Evolutionary conservation across 1,284 basidiomycete genomes (phyloP).

Genomic region (Puccinia novopanici): DNA sequence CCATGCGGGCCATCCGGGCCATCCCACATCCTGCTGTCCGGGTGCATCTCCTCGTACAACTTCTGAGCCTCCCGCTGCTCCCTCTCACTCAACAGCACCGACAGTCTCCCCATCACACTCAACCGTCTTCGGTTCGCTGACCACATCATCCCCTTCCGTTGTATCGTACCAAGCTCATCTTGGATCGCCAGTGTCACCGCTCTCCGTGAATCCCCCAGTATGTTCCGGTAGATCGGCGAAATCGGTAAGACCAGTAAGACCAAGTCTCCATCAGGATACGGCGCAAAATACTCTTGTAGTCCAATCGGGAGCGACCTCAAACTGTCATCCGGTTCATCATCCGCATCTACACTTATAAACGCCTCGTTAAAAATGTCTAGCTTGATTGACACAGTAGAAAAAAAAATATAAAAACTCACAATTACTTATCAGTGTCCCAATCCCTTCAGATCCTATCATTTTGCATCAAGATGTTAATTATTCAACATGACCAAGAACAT

Average conservation of each 20-base stretch:
- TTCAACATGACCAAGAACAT: background rate
- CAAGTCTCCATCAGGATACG: constrained; percentile 46
- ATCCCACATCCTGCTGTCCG: constrained; percentile 37
- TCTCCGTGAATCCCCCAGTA: background rate
- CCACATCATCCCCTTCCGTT: constrained; percentile 21
- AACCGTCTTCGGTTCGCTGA: constrained; percentile 36
- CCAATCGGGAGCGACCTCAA: constrained; percentile 24
- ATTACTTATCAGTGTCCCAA: constrained; percentile 42
- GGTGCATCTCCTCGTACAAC: constrained; percentile 39
- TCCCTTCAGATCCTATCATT: constrained; percentile 38
- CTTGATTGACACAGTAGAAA: background rate
- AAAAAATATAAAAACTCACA: constrained; percentile 13
- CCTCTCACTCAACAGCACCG: background rate
- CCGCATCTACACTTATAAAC: background rate
- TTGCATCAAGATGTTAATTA: too few species aligned
- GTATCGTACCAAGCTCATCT: constrained; percentile 33
- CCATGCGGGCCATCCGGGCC: constrained; percentile 14
- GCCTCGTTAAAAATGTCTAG: background rate
- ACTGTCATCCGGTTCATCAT: constrained; percentile 16
- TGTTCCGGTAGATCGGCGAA: constrained; percentile 41
- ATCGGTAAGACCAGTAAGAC: constrained; percentile 36
- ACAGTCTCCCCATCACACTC: constrained; percentile 26
- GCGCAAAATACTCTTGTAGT: constrained; percentile 48
- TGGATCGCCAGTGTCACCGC: constrained; percentile 28
- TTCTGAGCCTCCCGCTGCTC: constrained; percentile 4